phyloP scores from a whole-genome alignment of 768 basidiomycete species.

The Rossbeevera mucosa region DNA sequence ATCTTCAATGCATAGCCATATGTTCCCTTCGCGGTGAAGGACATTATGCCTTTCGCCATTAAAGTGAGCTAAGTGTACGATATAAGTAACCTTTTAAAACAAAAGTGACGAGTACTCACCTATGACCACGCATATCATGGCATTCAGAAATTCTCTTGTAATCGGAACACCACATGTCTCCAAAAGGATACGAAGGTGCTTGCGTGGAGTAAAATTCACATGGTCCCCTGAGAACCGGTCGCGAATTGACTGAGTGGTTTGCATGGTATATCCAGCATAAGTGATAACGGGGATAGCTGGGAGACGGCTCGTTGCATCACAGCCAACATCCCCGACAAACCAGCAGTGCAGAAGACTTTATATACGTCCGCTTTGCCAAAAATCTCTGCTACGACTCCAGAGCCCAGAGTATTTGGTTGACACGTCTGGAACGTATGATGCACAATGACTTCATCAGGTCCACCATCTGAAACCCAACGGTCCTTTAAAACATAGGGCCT shows the following conservation, averaged over 20 bases:
- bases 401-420: background rate
- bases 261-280: background rate
- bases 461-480: background rate
- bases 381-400: background rate
- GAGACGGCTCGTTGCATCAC: background rate
- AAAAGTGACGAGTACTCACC: background rate
- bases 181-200: background rate
- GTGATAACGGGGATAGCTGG: background rate
- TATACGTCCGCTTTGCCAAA: background rate
- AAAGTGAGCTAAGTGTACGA: background rate
- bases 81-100: background rate
- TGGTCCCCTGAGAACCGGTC: background rate
- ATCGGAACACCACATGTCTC: background rate
- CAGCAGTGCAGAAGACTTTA: background rate
- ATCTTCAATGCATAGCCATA: background rate
- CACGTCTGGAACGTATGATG: background rate
- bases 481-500: background rate
- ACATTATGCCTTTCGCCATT: background rate
- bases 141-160: background rate
- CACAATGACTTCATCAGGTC: background rate
- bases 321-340: background rate
- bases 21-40: background rate
- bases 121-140: background rate
- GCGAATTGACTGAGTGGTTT: background rate
- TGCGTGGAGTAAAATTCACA: background rate